These are phyloP conservation scores for Arabidopsis thaliana DNA, from an alignment of 345 rosid species.

Conservation along the genomic window TAIR10.1 NC_003075.7:12258501-12259000, in stretches of 20 bases:
- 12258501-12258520: no score
- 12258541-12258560: background rate
- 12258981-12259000: background rate
- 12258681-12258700: background rate
- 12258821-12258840: conserved; percentile 14
- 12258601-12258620: background rate
- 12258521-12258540: no score
- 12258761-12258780: conserved; percentile 37
- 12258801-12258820: conserved; percentile 9
- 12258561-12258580: background rate
- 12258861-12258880: conserved; percentile 38
- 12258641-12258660: background rate
- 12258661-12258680: background rate
- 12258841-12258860: conserved; percentile 17
- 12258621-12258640: background rate
- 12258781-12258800: conserved; percentile 16
- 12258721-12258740: no score
- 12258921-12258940: conserved; percentile 3
- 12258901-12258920: background rate
- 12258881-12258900: conserved; percentile 5
- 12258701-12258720: no score
- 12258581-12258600: background rate
- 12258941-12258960: background rate
- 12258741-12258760: conserved; percentile 20
- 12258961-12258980: background rate